Evolutionary conservation across 768 basidiomycete species (phyloP).

Genomic region (Butyriboletus loyo): DNA sequence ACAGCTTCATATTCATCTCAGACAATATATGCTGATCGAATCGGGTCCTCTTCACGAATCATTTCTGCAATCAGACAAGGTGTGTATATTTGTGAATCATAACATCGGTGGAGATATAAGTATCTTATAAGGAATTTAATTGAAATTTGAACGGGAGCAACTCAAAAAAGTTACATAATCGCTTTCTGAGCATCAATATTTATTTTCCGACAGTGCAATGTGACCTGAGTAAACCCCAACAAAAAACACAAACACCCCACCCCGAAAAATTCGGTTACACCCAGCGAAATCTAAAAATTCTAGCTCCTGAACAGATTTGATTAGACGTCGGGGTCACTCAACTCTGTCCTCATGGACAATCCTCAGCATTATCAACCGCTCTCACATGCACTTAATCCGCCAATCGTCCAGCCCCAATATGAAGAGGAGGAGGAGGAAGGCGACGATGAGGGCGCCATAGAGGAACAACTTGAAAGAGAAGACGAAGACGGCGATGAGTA

Average conservation of each 20-base stretch:
- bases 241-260: conserved; percentile 27
- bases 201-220: conserved; percentile 24
- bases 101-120: no score
- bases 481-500: conserved; percentile 42
- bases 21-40: background rate
- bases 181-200: conserved; percentile 19
- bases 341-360: conserved; percentile 47
- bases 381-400: conserved; percentile 73
- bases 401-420: conserved; percentile 34
- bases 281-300: conserved; percentile 29
- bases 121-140: no score
- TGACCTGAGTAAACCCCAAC: conserved; percentile 29
- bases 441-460: conserved; percentile 72
- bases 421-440: conserved; percentile 65
- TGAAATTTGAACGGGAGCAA: no score
- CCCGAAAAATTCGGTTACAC: conserved; percentile 31
- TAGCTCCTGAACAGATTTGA: conserved; percentile 25
- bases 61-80: background rate
- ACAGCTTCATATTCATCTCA: no score
- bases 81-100: background rate
- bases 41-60: no score
- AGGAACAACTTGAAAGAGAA: conserved; percentile 57
- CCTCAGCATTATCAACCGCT: conserved; percentile 80
- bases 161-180: conserved; percentile 20
- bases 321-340: conserved; percentile 3